Base-by-base conservation (phyloP, 2,329 filamentous ascomycete genomes). In the Ophiosphaerella korrae region DNA sequence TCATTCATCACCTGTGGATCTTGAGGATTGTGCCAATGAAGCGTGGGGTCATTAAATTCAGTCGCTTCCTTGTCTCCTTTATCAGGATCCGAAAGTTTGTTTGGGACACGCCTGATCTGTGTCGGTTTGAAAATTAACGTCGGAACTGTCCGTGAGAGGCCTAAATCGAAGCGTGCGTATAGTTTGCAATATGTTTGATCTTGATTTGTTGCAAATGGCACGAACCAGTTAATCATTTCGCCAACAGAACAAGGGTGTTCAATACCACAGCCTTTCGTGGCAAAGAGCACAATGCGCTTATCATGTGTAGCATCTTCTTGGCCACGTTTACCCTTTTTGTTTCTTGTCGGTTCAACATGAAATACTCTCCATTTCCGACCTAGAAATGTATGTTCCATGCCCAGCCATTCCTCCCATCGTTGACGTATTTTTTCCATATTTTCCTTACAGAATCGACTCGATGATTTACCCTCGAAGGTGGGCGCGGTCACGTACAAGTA, bases 1-100 rank as follows among this genome's bases (percentile, higher is more conserved):
- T 80, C 78, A 21, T 76, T 77, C 78, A 81, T 81, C 5, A 76
- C 71, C 21, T 43, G 40, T 0, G 26, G 16, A 7, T 50, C 24
- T 0, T 52, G 47, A 14, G 53, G 31, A 11, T 40, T 14, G 3
- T 21, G 5, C 69, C 68, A 75, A 1, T 45, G 1, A 1, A 75
- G 36, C 1, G 1, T 40, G 0, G 16, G n/a, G 38, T 80, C 77
- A 18, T 75, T 61, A 52, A 72, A 79, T 1, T 48, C 57, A 0
- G 29, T 43, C 34, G 71, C 67, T 44, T 79, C 77, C 0, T 47
- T 49, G 4, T 66, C 63, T 0, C 56, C 60, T 36, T 76, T 71
- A 21, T 21, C 18, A 4, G 18, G 18, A 21, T 21, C 18, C 0
- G 75, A 68, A 1, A 46, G 5, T 2, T 55, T 64, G 26, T 78